These are phyloP conservation scores for Termitomyces sp. DNA, from an alignment of 768 basidiomycete species.

Conservation along the genomic window DNA sequence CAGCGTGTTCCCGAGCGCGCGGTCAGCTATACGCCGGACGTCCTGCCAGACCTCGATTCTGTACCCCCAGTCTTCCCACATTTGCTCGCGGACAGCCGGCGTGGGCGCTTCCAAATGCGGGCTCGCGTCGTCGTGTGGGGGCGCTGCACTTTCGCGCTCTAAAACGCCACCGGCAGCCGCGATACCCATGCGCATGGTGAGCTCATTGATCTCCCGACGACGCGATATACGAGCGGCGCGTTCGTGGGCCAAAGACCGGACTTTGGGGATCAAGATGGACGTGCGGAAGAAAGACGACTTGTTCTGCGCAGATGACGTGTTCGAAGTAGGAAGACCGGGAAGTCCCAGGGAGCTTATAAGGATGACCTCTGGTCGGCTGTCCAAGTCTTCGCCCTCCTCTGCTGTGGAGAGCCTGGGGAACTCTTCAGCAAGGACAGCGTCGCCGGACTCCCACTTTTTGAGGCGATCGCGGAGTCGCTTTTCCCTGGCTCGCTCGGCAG, in stretches of 20 bases:
- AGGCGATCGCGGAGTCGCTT: conserved; percentile 66
- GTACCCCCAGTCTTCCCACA: conserved; percentile 68
- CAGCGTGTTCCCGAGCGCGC: conserved; percentile 63
- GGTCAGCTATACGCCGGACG: conserved; percentile 70
- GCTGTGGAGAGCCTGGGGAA: conserved; percentile 45
- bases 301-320: conserved; percentile 13
- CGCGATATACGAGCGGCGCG: conserved; percentile 50
- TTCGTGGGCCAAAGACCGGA: conserved; percentile 51
- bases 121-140: conserved; percentile 8
- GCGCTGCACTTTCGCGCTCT: conserved; percentile 30
- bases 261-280: conserved; percentile 60
- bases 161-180: conserved; percentile 68
- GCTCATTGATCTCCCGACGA: conserved; percentile 71
- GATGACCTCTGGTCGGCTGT: conserved; percentile 38
- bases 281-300: conserved; percentile 54
- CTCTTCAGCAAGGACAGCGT: conserved; percentile 53
- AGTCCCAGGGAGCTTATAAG: conserved; percentile 38
- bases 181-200: conserved; percentile 80
- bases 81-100: conserved; percentile 16
- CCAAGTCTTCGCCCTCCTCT: conserved; percentile 30
- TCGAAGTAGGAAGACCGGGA: conserved; percentile 28
- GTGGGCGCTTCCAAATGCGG: background rate
- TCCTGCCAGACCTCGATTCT: conserved; percentile 62
- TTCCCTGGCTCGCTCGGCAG: conserved; percentile 63
- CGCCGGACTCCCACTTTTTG: conserved; percentile 67